Base-by-base conservation (phyloP, 1,284 basidiomycete genomes). In the Cutaneotrichosporon cutaneum region DNA sequence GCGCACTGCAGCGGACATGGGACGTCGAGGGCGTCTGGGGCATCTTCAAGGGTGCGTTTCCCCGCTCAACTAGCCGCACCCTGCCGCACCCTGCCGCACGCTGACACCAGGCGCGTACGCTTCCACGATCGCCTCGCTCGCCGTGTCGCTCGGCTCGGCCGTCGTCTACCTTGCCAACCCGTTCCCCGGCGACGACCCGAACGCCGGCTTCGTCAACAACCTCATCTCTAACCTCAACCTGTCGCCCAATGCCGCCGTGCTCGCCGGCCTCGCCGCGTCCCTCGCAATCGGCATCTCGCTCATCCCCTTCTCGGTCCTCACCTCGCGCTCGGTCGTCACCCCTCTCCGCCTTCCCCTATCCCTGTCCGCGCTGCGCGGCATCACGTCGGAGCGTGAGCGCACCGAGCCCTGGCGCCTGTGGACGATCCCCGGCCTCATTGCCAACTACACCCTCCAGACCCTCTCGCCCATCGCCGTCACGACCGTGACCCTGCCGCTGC, bases 21-120 rank as follows among this genome's bases (percentile, higher is more conserved):
- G 83, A 82, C 58, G 82, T 94, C 18, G 92, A 94, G 86, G 89
- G 92, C 27, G 87, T 83, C 83, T 74, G 82, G 54, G 92, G 92
- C 21, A 75, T 94, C 45, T 93, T 89, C 83, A 94, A 92, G 77
- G 92, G 92, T 90, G 73, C 58, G 89, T 45, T 7, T 24, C 21
- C 3, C 44, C 22, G 45, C 3, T 24, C 9, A 22, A n/a, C 18
- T 13, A 16, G 5, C 10, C 6, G 45, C n/a, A 26, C 18, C n/a
- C n/a, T n/a, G n/a, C n/a, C n/a, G n/a, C n/a, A n/a, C n/a, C n/a
- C n/a, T n/a, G n/a, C n/a, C n/a, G n/a, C n/a, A n/a, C 22, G 26
- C 45, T 48, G 13, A 48, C 45, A 26, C 22, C 26, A 48, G 45
- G 45, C 26, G 11, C 24, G 11, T 26, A 26, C 45, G 21, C 22